Base-by-base conservation (phyloP, 2,329 filamentous ascomycete genomes). In the Ceratocystis albifundus region DNA sequence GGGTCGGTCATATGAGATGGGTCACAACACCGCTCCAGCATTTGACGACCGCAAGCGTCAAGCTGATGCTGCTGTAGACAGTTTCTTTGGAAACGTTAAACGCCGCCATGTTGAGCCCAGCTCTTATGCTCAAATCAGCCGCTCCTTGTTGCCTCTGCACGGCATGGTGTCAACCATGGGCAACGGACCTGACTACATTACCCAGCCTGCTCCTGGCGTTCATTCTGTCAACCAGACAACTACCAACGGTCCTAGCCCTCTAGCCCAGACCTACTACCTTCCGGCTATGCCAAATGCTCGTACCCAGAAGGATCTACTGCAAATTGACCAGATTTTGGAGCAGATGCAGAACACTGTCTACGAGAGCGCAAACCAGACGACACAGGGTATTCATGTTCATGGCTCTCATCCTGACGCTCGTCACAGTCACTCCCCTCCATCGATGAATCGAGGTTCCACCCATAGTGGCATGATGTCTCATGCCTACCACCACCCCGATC, bases 331-430 rank as follows among this genome's bases (percentile, higher is more conserved):
- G 73, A 89, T 97, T 75, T 84, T 99, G 66, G 91, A 96, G 77
- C 90, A 96, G 77, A 93, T 97, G 81, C 92, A 96, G 77, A 87
- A 88, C 70, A 96, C 93, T 59, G 90, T 97, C 62, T 97, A 97
- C 74, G 94, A 97, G 77, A 96, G 88, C 75, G 87, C 91, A 66
- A 89, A 86, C 71, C 87, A 91, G 63, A 87, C 90, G 41, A 89
- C 90, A 1, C 87, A 88, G 55, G 88, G 89, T 67, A 84, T 95
- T 67, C 88, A 89, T 71, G 85, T 91, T 69, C 85, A 88, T 63
- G 86, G 86, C 68, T 87, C 90, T 73, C 86, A 88, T 72, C 74
- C 80, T 45, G 78, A 82, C 65, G 81, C 83, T 75, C 83, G 84
- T 69, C 78, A 82, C 72, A 83, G 80, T 71, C 80, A 81, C 44